phyloP scores from a whole-genome alignment of 495 filamentous ascomycete genomes.

The Pyrenula aspistea region DNA sequence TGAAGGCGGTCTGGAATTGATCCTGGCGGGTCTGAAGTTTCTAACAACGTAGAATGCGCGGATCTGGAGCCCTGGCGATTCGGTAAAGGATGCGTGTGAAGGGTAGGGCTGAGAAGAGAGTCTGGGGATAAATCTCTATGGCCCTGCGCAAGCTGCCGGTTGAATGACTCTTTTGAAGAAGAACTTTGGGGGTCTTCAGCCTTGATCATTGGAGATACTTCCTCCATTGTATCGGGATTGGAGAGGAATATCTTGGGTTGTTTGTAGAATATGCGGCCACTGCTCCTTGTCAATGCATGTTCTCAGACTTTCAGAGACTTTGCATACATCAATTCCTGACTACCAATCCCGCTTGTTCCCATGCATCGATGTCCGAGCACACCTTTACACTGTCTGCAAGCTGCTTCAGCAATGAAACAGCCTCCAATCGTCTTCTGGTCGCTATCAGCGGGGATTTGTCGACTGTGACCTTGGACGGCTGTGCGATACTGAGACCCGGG shows the following conservation, averaged over 20 bases:
- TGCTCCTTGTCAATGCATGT: not conserved
- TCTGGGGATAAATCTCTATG: not conserved
- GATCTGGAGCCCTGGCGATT: not conserved
- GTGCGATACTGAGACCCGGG: not conserved
- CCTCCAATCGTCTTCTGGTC: not conserved
- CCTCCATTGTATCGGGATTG: not conserved
- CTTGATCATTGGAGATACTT: not conserved
- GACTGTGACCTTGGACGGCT: not conserved
- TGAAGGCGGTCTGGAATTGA: not conserved
- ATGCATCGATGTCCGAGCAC: not conserved
- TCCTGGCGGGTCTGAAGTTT: not conserved
- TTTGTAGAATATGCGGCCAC: not conserved
- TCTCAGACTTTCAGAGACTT: not conserved
- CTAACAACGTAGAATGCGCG: not conserved
- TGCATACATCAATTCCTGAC: not conserved
- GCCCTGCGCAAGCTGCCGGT: too few species aligned
- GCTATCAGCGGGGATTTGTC: not conserved
- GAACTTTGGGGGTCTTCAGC: too few species aligned
- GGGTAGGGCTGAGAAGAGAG: not conserved
- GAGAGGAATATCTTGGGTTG: not conserved
- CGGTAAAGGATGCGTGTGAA: not conserved
- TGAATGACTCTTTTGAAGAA: too few species aligned
- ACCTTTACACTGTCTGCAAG: not conserved
- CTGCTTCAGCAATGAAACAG: not conserved
- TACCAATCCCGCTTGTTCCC: not conserved